Percentiles rank a stretch among this genome's conserved stretches.
Conservation (phyloP, 2,329 filamentous ascomycete species). For the Cladosporium sp. region DNA sequence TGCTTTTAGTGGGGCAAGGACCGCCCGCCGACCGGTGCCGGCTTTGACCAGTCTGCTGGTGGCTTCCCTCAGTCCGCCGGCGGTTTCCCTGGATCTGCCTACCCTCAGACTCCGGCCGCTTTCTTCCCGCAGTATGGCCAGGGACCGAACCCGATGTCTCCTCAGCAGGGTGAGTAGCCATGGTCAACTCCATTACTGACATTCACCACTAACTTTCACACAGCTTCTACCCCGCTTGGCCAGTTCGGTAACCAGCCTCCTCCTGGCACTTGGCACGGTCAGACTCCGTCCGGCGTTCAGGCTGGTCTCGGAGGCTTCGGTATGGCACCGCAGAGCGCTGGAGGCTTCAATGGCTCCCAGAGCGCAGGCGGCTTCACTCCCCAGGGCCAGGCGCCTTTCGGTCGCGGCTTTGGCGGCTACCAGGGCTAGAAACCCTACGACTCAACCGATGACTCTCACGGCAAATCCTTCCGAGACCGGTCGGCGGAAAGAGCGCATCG, state of each 20-base stretch:
- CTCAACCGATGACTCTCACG: constrained; percentile 8
- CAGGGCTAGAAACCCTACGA: constrained; percentile 42
- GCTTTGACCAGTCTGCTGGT: constrained; percentile 60
- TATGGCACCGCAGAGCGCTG: constrained; percentile 56
- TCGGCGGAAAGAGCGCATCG: constrained; percentile 3
- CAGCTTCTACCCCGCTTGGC: constrained; percentile 46
- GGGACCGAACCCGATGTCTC: constrained; percentile 55
- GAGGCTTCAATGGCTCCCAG: constrained; percentile 70
- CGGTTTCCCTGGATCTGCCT: constrained; percentile 27
- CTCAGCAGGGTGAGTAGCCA: constrained; percentile 27
- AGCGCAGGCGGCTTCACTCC: constrained; percentile 41
- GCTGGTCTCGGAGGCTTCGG: constrained; percentile 10
- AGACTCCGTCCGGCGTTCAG: constrained; percentile 17
- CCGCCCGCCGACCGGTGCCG: constrained; percentile 69
- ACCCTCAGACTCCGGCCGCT: constrained; percentile 57
- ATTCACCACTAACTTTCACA: constrained; percentile 24
- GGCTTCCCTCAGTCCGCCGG: constrained; percentile 65
- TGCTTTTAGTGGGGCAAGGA: constrained; percentile 88
- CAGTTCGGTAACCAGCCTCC: constrained; percentile 53
- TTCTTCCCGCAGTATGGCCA: constrained; percentile 95
- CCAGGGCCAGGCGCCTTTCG: constrained; percentile 37
- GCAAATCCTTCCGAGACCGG: constrained; percentile 11
- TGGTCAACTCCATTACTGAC: background rate
- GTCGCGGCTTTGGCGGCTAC: constrained; percentile 52
- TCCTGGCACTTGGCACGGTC: constrained; percentile 42